These are phyloP conservation scores for Solioccasus polychromus DNA, from an alignment of 768 basidiomycete species.

Conservation along the genomic window DNA sequence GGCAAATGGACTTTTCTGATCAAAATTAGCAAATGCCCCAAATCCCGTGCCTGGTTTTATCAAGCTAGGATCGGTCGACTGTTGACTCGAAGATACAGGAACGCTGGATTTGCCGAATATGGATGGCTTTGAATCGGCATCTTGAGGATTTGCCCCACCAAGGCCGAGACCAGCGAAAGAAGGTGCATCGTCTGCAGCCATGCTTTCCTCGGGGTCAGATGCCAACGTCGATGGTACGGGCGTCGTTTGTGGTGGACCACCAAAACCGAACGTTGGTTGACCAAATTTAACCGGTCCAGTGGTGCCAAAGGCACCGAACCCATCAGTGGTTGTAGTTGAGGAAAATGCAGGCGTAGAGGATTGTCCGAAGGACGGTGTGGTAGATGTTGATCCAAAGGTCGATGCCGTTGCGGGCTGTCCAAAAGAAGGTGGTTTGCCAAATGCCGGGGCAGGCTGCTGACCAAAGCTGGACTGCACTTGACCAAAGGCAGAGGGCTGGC, in stretches of 20 bases:
- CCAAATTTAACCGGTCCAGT: slow-evolving; percentile 33
- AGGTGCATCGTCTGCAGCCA: slow-evolving; percentile 32
- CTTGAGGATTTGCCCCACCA: slow-evolving; percentile 22
- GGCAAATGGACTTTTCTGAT: slow-evolving; percentile 27
- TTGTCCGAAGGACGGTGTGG: slow-evolving; percentile 22
- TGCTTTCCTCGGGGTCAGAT: slow-evolving; percentile 27
- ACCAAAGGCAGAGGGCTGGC: slow-evolving; percentile 27
- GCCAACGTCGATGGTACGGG: neutral
- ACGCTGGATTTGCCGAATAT: slow-evolving; percentile 31
- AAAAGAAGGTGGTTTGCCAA: slow-evolving; percentile 25
- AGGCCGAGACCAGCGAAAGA: slow-evolving; percentile 33
- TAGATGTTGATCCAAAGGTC: slow-evolving; percentile 13
- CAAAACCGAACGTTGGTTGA: slow-evolving; percentile 24
- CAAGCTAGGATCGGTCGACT: slow-evolving; percentile 15
- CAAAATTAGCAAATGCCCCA: slow-evolving; percentile 27
- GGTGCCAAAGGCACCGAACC: slow-evolving; percentile 35
- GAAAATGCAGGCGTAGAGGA: slow-evolving; percentile 19
- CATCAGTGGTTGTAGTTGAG: slow-evolving; percentile 16
- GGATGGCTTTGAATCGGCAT: slow-evolving; percentile 25
- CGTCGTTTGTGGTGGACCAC: slow-evolving; percentile 7
- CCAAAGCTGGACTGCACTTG: slow-evolving; percentile 14
- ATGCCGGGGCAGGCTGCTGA: slow-evolving; percentile 21
- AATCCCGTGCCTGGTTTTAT: slow-evolving; percentile 37
- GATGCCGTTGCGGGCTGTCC: slow-evolving; percentile 11
- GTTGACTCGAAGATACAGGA: slow-evolving; percentile 9